phyloP scores from a whole-genome alignment of 176 grass and related monocot genomes.

The Hyparrhenia diplandra region DNA sequence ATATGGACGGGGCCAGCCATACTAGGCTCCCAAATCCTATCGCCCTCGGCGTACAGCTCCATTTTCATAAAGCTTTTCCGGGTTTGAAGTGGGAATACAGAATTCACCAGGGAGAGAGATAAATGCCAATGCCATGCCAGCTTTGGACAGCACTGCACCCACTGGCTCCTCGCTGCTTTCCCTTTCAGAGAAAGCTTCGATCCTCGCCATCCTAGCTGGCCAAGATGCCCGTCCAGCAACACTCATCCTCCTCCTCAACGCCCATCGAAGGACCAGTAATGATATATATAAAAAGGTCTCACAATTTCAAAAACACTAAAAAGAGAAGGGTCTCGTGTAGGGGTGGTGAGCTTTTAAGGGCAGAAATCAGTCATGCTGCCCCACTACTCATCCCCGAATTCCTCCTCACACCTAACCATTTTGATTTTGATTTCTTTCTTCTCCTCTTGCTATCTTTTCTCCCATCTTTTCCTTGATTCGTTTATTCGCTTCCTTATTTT shows the following conservation, averaged over 20 bases:
- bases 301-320: neutral
- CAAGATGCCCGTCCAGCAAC: constrained; percentile 61
- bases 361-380: constrained; percentile 17
- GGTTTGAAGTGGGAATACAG: constrained; percentile 23
- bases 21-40: constrained; percentile 27
- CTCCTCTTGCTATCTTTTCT: neutral
- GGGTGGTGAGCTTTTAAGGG: constrained; percentile 40
- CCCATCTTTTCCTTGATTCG: constrained; percentile 13
- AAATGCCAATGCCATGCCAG: constrained; percentile 55
- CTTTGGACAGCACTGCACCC: constrained; percentile 52
- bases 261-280: neutral
- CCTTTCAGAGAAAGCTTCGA: constrained; percentile 84
- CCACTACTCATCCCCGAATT: constrained; percentile 4
- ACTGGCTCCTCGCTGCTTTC: constrained; percentile 33
- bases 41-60: neutral
- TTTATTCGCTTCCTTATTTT: constrained; percentile 35
- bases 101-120: neutral
- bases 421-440: neutral
- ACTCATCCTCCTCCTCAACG: constrained; percentile 3
- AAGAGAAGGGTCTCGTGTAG: neutral
- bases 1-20: constrained; percentile 37
- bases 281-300: neutral
- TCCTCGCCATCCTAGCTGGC: constrained; percentile 79
- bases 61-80: constrained; percentile 40
- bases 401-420: constrained; percentile 5